These are phyloP conservation scores for Phaeosphaeria sp. DNA, from an alignment of 2,329 filamentous ascomycete genomes.

Conservation along the genomic window DNA sequence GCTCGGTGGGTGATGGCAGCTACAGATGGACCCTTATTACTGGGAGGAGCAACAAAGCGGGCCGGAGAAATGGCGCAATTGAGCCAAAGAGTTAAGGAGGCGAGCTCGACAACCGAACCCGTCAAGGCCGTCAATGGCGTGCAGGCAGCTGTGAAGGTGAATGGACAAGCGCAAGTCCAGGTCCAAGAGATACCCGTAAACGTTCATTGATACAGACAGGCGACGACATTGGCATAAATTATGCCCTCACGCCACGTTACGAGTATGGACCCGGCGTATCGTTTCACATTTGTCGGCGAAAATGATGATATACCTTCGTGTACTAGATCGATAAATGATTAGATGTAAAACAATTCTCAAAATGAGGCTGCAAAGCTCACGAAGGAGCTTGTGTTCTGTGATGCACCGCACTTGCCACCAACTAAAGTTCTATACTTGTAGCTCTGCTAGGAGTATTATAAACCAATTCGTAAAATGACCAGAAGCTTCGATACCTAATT, in stretches of 20 bases:
- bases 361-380: too few relatives aligned
- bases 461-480: too few relatives aligned
- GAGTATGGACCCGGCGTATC: not conserved
- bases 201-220: not conserved
- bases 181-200: not conserved
- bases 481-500: too few relatives aligned
- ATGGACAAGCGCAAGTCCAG: not conserved
- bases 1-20: slow-evolving; percentile 50
- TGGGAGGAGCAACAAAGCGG: slow-evolving; percentile 47
- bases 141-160: not conserved
- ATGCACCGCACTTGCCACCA: too few relatives aligned
- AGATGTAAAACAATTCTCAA: too few relatives aligned
- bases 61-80: slow-evolving; percentile 28
- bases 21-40: slow-evolving; percentile 45
- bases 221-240: not conserved
- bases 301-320: not conserved
- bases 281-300: not conserved
- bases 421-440: too few relatives aligned
- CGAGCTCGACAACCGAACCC: not conserved
- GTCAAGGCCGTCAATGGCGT: not conserved
- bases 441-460: too few relatives aligned
- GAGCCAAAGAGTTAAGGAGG: slow-evolving; percentile 11
- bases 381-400: too few relatives aligned
- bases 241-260: too few relatives aligned
- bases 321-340: too few relatives aligned